phyloP scores from a whole-genome alignment of 176 grass and related monocot species.

The Avena atlantica region DNA sequence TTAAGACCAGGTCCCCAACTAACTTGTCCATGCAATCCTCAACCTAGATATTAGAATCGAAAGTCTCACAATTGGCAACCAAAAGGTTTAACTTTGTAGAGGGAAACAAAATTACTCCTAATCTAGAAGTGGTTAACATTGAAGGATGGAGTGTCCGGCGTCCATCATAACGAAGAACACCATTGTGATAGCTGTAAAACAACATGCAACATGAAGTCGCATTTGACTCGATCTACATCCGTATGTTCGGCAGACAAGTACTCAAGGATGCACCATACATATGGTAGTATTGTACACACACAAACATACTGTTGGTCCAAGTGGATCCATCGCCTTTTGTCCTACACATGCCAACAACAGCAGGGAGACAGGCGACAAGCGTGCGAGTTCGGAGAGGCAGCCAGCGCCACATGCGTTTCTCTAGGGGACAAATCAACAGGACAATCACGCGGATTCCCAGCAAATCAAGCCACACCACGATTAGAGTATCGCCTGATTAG shows the following conservation, averaged over 20 bases:
- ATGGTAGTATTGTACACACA: constrained; percentile 11
- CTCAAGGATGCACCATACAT: background rate
- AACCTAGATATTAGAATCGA: background rate
- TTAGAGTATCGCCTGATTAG: constrained; percentile 21
- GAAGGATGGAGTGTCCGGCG: background rate
- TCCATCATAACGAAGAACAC: background rate
- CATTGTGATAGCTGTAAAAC: background rate
- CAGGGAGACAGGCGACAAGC: background rate
- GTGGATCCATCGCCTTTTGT: background rate
- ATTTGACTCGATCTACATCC: background rate
- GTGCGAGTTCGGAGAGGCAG: background rate
- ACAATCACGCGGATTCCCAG: constrained; percentile 19
- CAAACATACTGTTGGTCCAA: background rate
- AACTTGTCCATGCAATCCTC: background rate
- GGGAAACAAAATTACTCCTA: background rate
- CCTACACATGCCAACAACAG: background rate
- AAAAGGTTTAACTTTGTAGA: background rate
- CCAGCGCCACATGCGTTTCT: background rate
- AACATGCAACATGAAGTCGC: background rate
- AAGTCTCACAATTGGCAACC: background rate
- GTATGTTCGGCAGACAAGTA: background rate
- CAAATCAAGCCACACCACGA: background rate
- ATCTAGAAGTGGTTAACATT: background rate
- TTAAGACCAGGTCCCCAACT: background rate
- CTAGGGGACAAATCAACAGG: constrained; percentile 29